Evolutionary conservation across 352 stramenopile genomes (phyloP), one percentile per base, ranked within the genome.

Genomic region (Peronosclerospora sorghi): DNA sequence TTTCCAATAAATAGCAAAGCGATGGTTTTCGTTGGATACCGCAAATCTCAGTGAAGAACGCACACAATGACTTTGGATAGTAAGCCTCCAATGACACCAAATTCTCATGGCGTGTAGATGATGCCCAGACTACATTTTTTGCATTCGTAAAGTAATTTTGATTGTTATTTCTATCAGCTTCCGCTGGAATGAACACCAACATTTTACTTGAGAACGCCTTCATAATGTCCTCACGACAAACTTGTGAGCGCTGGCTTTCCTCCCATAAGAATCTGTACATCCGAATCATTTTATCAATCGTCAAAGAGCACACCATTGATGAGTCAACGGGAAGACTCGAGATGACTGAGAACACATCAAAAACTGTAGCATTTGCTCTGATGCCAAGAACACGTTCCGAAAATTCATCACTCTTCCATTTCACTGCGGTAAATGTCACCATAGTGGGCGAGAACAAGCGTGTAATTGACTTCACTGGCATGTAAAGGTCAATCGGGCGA

Each of bases 1-100:
- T 54, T 28, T 65, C 47, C 32, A 58, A 78, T 9, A 89, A 51
- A 10, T 67, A 65, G 1, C 36, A 47, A 9, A 78, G 52, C 4
- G 72, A 80, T 0, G 72, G 74, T 42, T 82, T 84, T n/a, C 51
- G 49, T n/a, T 68, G 51, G 10, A 89, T 64, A 13, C 73, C 70
- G 39, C 65, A 83, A 5, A 89, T 39, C 0, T 78, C 61, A 5
- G 58, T 68, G 51, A 89, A 89, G 35, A 89, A 89, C 5, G 51
- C 38, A 7, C 61, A 60, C 3, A 87, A 53, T 7, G 48, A 35
- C 28, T 65, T 74, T 5, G 73, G 48, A 42, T 87, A 89, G 7
- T 71, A n/a, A 2, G 51, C 45, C 13, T 86, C 66, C 20, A 89
- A 44, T 21, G 60, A 44, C 7, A 62, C 23, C 12, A 79, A 38